Percentiles rank a stretch among this genome's conserved stretches.
These are phyloP conservation scores for Heritiera littoralis DNA, from an alignment of 345 rosid species.

Conservation along the genomic window DNA sequence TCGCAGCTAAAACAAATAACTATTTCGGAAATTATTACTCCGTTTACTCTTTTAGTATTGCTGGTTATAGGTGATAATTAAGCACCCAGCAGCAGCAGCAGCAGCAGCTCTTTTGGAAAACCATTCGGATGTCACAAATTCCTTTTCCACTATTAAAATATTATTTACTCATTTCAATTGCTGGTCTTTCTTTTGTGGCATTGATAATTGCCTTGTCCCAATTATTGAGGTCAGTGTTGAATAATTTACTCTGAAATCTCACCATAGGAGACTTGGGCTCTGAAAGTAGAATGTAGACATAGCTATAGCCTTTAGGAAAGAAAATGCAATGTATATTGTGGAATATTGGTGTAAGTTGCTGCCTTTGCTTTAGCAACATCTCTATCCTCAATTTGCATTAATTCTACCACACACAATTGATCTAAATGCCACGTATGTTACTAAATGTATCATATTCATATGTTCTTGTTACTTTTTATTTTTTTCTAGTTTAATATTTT, in stretches of 20 bases:
- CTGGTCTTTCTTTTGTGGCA: constrained; percentile 25
- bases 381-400: background rate
- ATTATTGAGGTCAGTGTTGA: constrained; percentile 47
- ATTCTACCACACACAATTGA: background rate
- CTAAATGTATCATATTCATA: background rate
- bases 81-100: constrained; percentile 15
- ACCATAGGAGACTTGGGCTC: background rate
- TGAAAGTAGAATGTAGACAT: no score
- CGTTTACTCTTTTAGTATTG: constrained; percentile 18
- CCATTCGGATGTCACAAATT: constrained; percentile 16
- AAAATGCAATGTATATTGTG: background rate
- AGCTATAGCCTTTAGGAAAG: background rate
- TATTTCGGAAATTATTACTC: constrained; percentile 38
- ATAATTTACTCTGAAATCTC: constrained; percentile 33
- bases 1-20: constrained; percentile 18
- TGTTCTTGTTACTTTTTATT: background rate
- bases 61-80: constrained; percentile 13
- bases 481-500: no score
- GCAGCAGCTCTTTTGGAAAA: constrained; percentile 20
- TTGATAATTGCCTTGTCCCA: constrained; percentile 51
- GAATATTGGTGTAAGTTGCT: background rate
- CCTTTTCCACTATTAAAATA: background rate
- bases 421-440: background rate
- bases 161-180: constrained; percentile 14
- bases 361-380: background rate